Conservation (phyloP, 352 stramenopile genomes). For the Halophytophthora polymorphica region DNA sequence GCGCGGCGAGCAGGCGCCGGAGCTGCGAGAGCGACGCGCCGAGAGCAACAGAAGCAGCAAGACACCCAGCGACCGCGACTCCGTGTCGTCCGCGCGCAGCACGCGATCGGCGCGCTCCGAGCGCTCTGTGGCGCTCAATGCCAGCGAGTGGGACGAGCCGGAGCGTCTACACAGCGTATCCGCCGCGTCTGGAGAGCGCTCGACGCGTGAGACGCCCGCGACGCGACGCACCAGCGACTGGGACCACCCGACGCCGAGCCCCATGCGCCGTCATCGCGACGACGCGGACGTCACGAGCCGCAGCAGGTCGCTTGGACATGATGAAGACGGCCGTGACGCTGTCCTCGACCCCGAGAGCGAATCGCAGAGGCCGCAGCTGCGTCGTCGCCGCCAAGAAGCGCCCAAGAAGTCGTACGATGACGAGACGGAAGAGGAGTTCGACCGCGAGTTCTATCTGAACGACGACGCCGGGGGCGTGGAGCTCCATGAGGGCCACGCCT, state of each 20-base stretch:
- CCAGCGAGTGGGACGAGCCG: constrained; percentile 75
- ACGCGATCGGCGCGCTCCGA: constrained; percentile 28
- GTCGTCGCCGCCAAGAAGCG: constrained; percentile 20
- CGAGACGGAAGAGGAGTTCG: constrained; percentile 89
- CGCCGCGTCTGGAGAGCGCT: not conserved
- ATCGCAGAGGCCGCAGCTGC: constrained; percentile 1
- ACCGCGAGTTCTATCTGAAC: constrained; percentile 95
- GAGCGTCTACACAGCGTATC: constrained; percentile 63
- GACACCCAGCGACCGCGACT: constrained; percentile 2
- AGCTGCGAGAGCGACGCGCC: not conserved
- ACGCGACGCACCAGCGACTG: constrained; percentile 50
- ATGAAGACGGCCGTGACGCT: constrained; percentile 3
- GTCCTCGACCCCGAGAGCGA: not conserved
- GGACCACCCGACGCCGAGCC: constrained; percentile 47
- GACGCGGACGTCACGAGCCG: not conserved
- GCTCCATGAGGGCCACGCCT: constrained; percentile 69
- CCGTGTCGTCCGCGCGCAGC: constrained; percentile 13
- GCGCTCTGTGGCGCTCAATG: constrained; percentile 31
- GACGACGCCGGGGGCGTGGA: constrained; percentile 80
- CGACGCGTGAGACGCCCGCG: not conserved
- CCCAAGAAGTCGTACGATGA: constrained; percentile 83
- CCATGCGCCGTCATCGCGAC: constrained; percentile 20
- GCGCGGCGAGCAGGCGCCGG: constrained; percentile 8
- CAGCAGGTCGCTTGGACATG: constrained; percentile 9
- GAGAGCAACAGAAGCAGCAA: not conserved